Conservation (phyloP, 1,139 yeast genomes). For the Geotrichum klebahnii region DNA sequence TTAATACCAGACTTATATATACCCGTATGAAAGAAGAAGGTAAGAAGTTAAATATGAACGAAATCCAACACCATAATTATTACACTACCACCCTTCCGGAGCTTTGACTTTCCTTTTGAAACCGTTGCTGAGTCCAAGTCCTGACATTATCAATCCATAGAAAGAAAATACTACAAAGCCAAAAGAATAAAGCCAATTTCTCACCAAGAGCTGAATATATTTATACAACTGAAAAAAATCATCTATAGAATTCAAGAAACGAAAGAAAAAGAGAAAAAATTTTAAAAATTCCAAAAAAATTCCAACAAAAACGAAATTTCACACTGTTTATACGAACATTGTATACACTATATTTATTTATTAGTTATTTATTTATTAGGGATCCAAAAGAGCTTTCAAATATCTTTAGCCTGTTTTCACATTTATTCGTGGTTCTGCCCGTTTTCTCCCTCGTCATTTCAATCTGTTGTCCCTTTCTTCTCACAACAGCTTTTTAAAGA, state of each 20-base stretch:
- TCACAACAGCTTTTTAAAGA: too few relatives aligned
- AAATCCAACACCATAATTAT: neutral
- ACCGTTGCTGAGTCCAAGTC: neutral
- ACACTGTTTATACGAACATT: neutral
- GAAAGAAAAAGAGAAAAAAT: neutral
- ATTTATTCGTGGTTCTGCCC: too few relatives aligned
- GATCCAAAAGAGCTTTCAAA: neutral
- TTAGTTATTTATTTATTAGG: too few relatives aligned
- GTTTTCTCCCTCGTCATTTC: neutral
- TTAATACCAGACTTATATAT: neutral
- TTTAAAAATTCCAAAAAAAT: neutral
- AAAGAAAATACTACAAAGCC: neutral
- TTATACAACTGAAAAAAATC: neutral
- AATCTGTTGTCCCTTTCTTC: neutral
- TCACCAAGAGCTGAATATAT: neutral
- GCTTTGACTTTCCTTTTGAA: neutral
- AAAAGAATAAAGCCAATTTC: too few relatives aligned
- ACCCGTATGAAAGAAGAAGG: neutral
- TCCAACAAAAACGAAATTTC: neutral
- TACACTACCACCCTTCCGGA: neutral
- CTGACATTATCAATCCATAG: neutral
- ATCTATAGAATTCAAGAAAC: slow-evolving; percentile 1
- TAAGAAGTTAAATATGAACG: neutral
- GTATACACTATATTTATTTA: neutral
- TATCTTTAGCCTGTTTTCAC: neutral